Conservation (phyloP, 805 yeast species). For the Wickerhamomyces hampshirensis region DNA sequence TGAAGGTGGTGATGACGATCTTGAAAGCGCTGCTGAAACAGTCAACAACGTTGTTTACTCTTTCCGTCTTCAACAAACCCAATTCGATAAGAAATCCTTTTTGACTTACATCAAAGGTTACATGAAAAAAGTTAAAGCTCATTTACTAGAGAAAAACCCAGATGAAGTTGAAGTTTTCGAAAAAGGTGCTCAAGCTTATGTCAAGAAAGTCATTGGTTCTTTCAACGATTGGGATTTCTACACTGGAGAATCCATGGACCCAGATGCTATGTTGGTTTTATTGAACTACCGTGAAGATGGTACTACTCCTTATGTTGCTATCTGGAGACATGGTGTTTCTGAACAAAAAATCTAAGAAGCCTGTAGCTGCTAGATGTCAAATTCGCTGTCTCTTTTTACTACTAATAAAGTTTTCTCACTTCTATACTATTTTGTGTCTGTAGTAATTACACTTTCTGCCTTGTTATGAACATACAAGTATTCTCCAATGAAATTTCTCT, state of each 20-base stretch:
- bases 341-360: conserved; percentile 86
- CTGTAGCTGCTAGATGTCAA: too few species aligned
- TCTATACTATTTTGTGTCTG: neutral
- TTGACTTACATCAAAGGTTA: conserved; percentile 95
- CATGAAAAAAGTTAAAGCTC: conserved; percentile 94
- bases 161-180: conserved; percentile 84
- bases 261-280: conserved; percentile 96
- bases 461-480: conserved; percentile 41
- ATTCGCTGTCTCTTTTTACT: too few species aligned
- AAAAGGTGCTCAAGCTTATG: conserved; percentile 96
- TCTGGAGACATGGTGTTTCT: conserved; percentile 98
- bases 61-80: conserved; percentile 94
- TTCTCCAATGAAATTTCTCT: conserved; percentile 65
- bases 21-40: conserved; percentile 80
- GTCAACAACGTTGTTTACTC: conserved; percentile 99
- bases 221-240: conserved; percentile 99
- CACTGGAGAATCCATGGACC: conserved; percentile 99
- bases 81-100: conserved; percentile 97
- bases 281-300: conserved; percentile 99
- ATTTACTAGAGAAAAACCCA: conserved; percentile 85
- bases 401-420: neutral
- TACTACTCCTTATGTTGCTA: conserved; percentile 91
- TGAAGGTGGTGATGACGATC: conserved; percentile 81
- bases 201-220: conserved; percentile 90
- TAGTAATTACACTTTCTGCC: too few species aligned